Percentiles rank a stretch among this genome's conserved stretches.
These are phyloP conservation scores for Dioscorea alata DNA, from an alignment of 106 monocot genomes.

Conservation along the genomic window DNA sequence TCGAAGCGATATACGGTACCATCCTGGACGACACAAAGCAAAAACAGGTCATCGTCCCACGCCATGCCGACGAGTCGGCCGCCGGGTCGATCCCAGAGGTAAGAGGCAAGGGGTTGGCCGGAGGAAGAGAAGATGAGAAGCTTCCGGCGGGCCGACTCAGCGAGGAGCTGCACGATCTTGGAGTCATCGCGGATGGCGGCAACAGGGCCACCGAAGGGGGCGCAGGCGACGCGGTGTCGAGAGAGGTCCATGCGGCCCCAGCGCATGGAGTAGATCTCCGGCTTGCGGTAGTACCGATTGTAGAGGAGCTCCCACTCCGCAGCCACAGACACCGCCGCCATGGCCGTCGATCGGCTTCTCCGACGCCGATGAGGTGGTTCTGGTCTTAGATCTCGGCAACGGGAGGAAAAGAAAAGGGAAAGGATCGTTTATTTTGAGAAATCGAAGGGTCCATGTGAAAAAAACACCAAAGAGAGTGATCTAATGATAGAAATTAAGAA, in stretches of 20 bases:
- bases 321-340: slow-evolving; percentile 75
- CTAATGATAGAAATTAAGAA: too few relatives aligned
- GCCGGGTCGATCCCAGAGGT: slow-evolving; percentile 71
- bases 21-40: slow-evolving; percentile 66
- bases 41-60: slow-evolving; percentile 60
- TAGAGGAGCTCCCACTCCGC: slow-evolving; percentile 96
- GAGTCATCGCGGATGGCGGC: slow-evolving; percentile 96
- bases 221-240: slow-evolving; percentile 82
- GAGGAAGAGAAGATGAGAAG: slow-evolving; percentile 82
- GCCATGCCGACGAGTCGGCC: slow-evolving; percentile 80
- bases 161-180: slow-evolving; percentile 85
- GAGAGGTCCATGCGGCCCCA: slow-evolving; percentile 76
- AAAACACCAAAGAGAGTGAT: too few relatives aligned
- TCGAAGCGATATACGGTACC: slow-evolving; percentile 72
- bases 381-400: too few relatives aligned
- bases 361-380: too few relatives aligned
- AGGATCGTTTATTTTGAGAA: too few relatives aligned
- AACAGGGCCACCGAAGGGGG: slow-evolving; percentile 89
- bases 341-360: slow-evolving; percentile 4
- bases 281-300: slow-evolving; percentile 90
- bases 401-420: too few relatives aligned
- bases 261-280: slow-evolving; percentile 59
- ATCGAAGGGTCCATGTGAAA: too few relatives aligned
- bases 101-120: slow-evolving; percentile 60
- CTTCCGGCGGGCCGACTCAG: slow-evolving; percentile 85